phyloP scores from a whole-genome alignment of 2,329 filamentous ascomycete genomes.

The Nothophoma quercina region DNA sequence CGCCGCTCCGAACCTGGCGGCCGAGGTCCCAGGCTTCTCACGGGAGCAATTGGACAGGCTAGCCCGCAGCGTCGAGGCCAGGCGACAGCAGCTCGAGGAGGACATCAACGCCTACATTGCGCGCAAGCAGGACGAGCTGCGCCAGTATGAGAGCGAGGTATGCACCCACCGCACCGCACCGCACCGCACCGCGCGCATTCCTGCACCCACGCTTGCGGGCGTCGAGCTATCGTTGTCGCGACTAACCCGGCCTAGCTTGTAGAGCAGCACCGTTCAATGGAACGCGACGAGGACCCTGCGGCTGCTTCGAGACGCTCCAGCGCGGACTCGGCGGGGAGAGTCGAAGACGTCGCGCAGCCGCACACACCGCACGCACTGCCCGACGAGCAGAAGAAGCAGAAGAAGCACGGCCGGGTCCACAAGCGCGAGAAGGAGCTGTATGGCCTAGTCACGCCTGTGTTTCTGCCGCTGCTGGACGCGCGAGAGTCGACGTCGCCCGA shows the following conservation, averaged over 20 bases:
- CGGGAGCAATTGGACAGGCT: constrained; percentile 43
- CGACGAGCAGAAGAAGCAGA: constrained; percentile 40
- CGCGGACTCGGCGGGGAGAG: constrained; percentile 1
- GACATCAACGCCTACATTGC: constrained; percentile 46
- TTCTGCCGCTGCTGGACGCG: constrained; percentile 48
- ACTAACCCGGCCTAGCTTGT: constrained; percentile 39
- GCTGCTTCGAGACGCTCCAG: constrained; percentile 18
- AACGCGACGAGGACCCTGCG: constrained; percentile 29
- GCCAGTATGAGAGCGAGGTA: constrained; percentile 44
- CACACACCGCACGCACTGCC: constrained; percentile 7
- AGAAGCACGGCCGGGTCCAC: constrained; percentile 47
- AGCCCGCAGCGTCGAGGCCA: constrained; percentile 43
- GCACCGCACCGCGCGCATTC: constrained; percentile 1
- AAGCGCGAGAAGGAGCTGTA: constrained; percentile 49
- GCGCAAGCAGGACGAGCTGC: constrained; percentile 45
- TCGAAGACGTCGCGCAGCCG: constrained; percentile 6
- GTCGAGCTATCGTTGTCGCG: not conserved
- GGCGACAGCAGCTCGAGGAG: constrained; percentile 46
- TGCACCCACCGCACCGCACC: not conserved
- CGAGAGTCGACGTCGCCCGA: constrained; percentile 30
- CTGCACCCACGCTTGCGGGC: constrained; percentile 8
- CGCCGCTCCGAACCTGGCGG: constrained; percentile 34
- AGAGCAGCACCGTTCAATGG: constrained; percentile 42
- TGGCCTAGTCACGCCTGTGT: constrained; percentile 47
- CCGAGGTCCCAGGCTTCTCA: constrained; percentile 43